Conservation (phyloP, 2,329 filamentous ascomycete species). For the Fusarium sterilihyphosum region DNA sequence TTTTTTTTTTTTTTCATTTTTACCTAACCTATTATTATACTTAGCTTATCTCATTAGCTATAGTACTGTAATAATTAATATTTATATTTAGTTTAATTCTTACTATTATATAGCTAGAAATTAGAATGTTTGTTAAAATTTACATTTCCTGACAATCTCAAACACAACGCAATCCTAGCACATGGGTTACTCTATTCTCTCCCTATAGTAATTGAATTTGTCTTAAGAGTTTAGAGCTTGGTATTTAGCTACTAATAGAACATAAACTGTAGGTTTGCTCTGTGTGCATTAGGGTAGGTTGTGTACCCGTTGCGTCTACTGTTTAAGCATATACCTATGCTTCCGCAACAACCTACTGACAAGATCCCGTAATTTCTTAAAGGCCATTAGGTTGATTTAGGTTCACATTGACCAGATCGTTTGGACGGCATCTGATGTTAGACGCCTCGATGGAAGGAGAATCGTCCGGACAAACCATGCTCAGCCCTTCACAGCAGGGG, state of each 20-base stretch:
- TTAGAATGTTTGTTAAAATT: fast-evolving
- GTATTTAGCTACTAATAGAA: fast-evolving
- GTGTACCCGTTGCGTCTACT: neutral
- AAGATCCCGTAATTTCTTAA: neutral
- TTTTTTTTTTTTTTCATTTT: no score
- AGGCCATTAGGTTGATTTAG: neutral
- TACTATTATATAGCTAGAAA: no score
- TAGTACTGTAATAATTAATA: neutral
- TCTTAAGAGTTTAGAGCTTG: neutral
- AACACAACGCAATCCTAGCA: fast-evolving
- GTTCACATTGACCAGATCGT: neutral
- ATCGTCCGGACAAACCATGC: no score
- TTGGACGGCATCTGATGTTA: neutral
- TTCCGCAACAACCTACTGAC: neutral
- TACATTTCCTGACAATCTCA: fast-evolving
- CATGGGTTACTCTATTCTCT: fast-evolving
- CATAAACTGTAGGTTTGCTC: neutral
- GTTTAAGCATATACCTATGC: neutral
- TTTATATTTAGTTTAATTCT: neutral
- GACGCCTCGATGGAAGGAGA: neutral
- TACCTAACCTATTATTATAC: neutral
- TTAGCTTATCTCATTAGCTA: fast-evolving
- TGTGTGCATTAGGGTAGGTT: neutral
- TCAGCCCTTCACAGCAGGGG: neutral
- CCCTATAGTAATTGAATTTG: fast-evolving